phyloP scores from a whole-genome alignment of 352 stramenopile species.

The Globisporangium cylindrosporum region DNA sequence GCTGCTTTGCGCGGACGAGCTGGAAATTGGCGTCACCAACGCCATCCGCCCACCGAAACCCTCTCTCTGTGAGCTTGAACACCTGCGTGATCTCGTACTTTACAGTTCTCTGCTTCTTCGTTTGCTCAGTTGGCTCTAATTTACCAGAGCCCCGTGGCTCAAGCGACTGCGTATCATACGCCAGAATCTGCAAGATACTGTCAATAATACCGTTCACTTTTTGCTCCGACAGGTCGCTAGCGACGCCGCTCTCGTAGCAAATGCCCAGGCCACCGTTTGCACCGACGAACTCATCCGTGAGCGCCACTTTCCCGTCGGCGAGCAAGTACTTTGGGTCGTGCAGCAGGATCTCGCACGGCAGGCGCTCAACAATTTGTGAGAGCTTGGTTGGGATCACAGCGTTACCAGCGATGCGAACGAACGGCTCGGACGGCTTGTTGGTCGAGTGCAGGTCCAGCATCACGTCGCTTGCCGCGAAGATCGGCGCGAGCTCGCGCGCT shows the following conservation, averaged over 20 bases:
- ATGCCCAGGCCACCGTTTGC: constrained; percentile 53
- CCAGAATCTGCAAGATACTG: constrained; percentile 49
- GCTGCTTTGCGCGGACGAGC: constrained; percentile 27
- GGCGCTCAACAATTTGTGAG: constrained; percentile 28
- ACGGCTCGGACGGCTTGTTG: constrained; percentile 70
- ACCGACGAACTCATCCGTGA: constrained; percentile 75
- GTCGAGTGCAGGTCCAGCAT: constrained; percentile 77
- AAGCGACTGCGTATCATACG: constrained; percentile 36
- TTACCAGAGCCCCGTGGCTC: constrained; percentile 12
- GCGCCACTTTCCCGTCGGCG: constrained; percentile 47
- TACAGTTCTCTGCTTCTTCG: neutral
- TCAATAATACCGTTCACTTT: constrained; percentile 45
- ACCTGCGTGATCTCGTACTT: constrained; percentile 58
- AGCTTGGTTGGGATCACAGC: constrained; percentile 23
- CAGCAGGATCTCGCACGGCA: constrained; percentile 58
- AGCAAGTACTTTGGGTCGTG: constrained; percentile 62
- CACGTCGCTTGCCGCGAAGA: constrained; percentile 51
- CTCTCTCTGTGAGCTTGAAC: constrained; percentile 52
- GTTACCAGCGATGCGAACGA: constrained; percentile 56
- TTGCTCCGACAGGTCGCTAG: constrained; percentile 41
- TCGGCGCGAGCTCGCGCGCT: constrained; percentile 50
- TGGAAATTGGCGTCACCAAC: constrained; percentile 68
- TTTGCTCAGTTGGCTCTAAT: neutral
- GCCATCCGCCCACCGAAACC: constrained; percentile 55
- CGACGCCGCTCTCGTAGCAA: constrained; percentile 68